These are phyloP conservation scores for Phyllosticta ampelicida DNA, from an alignment of 2,329 filamentous ascomycete species.

Conservation along the genomic window DNA sequence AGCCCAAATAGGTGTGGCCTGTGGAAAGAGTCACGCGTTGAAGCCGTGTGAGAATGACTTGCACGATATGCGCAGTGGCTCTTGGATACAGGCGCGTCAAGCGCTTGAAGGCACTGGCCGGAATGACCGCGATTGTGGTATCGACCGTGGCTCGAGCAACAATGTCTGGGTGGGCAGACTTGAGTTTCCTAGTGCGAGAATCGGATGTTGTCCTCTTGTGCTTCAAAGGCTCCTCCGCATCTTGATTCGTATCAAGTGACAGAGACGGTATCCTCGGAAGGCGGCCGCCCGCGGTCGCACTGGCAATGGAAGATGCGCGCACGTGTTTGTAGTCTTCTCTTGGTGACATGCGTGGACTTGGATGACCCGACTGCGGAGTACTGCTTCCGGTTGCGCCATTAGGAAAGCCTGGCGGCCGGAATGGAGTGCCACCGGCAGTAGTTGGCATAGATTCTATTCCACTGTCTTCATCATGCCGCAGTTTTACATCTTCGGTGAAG, in stretches of 20 bases:
- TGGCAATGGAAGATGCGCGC: conserved; percentile 19
- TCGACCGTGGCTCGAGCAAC: conserved; percentile 93
- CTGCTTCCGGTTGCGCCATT: conserved; percentile 9
- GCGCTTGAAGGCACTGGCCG: conserved; percentile 86
- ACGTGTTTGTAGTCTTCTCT: conserved; percentile 14
- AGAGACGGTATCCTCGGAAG: conserved; percentile 60
- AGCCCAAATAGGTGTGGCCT: conserved; percentile 83
- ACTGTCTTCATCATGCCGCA: conserved; percentile 54
- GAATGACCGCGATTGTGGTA: conserved; percentile 96
- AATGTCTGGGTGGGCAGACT: conserved; percentile 90
- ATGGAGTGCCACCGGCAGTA: conserved; percentile 15
- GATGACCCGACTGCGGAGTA: conserved; percentile 28
- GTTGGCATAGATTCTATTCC: conserved; percentile 37
- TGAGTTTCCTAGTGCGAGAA: conserved; percentile 35
- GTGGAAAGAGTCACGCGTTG: conserved; percentile 92
- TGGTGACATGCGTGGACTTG: conserved; percentile 19
- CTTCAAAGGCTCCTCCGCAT: conserved; percentile 10
- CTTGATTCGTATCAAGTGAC: conserved; percentile 45
- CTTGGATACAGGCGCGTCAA: conserved; percentile 91
- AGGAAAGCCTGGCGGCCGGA: conserved; percentile 16
- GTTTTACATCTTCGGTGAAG: conserved; percentile 87
- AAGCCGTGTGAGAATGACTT: conserved; percentile 89
- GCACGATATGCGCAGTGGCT: conserved; percentile 92
- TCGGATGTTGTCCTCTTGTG: conserved; percentile 13
- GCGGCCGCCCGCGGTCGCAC: conserved; percentile 25